Evolutionary conservation across 768 basidiomycete species (phyloP), one percentile per base, ranked within the genome.

Genomic region (Lactifluus echinatus): DNA sequence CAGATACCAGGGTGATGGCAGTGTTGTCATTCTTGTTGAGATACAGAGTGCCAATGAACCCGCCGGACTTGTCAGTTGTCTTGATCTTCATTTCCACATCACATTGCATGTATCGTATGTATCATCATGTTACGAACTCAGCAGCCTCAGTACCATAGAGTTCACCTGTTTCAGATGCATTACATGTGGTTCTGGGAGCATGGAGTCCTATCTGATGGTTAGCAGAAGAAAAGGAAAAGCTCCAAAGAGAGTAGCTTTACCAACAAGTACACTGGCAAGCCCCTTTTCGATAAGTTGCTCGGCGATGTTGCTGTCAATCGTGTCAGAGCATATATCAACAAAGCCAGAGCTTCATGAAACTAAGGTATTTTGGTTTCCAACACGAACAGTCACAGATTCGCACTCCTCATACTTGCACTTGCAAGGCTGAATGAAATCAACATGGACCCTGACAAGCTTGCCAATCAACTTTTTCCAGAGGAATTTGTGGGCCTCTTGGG

Each of bases 1-100:
- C 93, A 57, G 79, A 80, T 19, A 85, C 83, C 23, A 99, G 78
- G n/a, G 82, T 71, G 37, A 93, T 74, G 1, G 93, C 96, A 37
- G 79, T 87, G 70, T 96, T 98, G 62, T 90, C 86, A 1, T 78
- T 83, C 68, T 92, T 95, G 71, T 88, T 87, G 63, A 87, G 54
- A 70, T 86, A 94, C 53, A 98, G 76, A 1, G 86, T 72, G 15
- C 93, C 94, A 63, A 97, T 93, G 71, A 95, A 97, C 2, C 95
- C 96, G 36, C 95, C 95, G 4, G 87, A 85, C 72, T 95, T 97
- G 75, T 99, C 95, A 15, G 86, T 81, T 15, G 80, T 84, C 64
- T 91, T 88, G 59, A 98, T 84, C 69, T 99, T 96, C 5, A 92
- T n/a, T n/a, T n/a, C n/a, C n/a, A n/a, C n/a, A n/a, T n/a, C n/a